Evolutionary conservation across 179 eudicot genomes (phyloP).

Genomic region (Heliamphora pulchella): DNA sequence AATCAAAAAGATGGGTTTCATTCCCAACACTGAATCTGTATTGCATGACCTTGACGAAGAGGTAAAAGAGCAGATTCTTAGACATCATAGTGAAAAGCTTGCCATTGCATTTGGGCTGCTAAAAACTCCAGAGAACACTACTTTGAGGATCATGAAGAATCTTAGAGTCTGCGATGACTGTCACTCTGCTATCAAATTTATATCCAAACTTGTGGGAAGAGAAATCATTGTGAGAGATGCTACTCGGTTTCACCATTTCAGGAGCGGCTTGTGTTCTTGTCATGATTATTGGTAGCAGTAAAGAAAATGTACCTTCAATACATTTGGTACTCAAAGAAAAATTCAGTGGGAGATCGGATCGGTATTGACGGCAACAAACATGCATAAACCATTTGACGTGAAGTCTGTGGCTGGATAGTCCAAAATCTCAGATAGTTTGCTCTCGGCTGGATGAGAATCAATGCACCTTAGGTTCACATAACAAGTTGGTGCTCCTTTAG

Average conservation of each 20-base stretch:
- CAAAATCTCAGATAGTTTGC: too few species aligned
- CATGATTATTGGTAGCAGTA: slow-evolving; percentile 39
- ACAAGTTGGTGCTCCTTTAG: too few species aligned
- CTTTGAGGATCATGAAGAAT: slow-evolving; percentile 49
- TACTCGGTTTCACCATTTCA: slow-evolving; percentile 50
- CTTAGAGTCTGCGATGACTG: slow-evolving; percentile 56
- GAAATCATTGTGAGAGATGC: slow-evolving; percentile 50
- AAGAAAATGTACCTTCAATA: background rate
- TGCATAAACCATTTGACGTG: too few species aligned
- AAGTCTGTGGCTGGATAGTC: too few species aligned
- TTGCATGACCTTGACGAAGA: slow-evolving; percentile 62
- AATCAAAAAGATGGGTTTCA: slow-evolving; percentile 21
- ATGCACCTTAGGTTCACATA: too few species aligned
- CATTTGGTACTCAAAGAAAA: background rate
- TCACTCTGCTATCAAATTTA: slow-evolving; percentile 51
- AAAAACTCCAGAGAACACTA: slow-evolving; percentile 42
- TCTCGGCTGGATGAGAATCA: too few species aligned
- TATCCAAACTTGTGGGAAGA: slow-evolving; percentile 42
- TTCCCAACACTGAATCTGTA: slow-evolving; percentile 46
- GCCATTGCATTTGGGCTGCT: slow-evolving; percentile 52
- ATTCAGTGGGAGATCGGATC: background rate
- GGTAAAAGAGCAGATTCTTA: slow-evolving; percentile 49
- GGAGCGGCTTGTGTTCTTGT: slow-evolving; percentile 47
- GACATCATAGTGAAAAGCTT: slow-evolving; percentile 61
- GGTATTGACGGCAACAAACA: too few species aligned